Conservation (phyloP, 2,329 filamentous ascomycete species). For the Nemania sp. region DNA sequence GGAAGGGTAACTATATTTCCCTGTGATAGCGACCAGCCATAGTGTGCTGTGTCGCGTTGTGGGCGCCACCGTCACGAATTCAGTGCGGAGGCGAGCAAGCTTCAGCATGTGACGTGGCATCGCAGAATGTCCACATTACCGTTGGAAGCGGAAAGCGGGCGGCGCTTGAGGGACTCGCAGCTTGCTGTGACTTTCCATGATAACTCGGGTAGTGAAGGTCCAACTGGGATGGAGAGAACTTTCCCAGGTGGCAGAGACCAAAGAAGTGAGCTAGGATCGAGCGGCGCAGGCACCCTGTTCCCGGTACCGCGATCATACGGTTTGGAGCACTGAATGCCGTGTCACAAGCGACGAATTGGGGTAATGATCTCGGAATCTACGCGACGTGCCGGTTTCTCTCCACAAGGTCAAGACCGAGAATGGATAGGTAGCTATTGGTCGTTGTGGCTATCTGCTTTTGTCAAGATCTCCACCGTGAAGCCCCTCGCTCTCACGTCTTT, state of each 20-base stretch:
- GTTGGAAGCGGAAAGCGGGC: not conserved
- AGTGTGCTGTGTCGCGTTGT: not conserved
- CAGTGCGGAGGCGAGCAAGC: not conserved
- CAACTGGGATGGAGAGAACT: not conserved
- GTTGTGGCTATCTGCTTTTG: not conserved
- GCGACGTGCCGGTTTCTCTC: slow-evolving; percentile 11
- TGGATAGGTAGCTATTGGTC: not conserved
- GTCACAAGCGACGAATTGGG: slow-evolving; percentile 9
- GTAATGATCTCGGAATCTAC: slow-evolving; percentile 15
- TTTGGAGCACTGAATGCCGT: slow-evolving; percentile 18
- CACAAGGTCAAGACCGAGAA: slow-evolving; percentile 1
- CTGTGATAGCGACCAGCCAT: not conserved
- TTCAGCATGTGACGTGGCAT: slow-evolving; percentile 16
- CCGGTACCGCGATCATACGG: slow-evolving; percentile 20
- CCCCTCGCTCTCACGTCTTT: slow-evolving; percentile 15
- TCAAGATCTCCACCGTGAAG: slow-evolving; percentile 16
- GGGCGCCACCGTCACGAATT: not conserved
- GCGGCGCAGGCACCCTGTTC: too few relatives aligned
- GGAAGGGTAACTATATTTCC: too few relatives aligned
- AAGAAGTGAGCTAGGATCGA: slow-evolving; percentile 11
- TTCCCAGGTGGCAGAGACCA: not conserved
- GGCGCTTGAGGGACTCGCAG: not conserved
- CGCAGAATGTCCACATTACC: slow-evolving; percentile 1
- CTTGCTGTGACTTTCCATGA: not conserved
- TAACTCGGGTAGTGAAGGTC: not conserved